Base-by-base conservation (phyloP, 768 basidiomycete genomes). In the Phanerodontia chrysosporium region DNA sequence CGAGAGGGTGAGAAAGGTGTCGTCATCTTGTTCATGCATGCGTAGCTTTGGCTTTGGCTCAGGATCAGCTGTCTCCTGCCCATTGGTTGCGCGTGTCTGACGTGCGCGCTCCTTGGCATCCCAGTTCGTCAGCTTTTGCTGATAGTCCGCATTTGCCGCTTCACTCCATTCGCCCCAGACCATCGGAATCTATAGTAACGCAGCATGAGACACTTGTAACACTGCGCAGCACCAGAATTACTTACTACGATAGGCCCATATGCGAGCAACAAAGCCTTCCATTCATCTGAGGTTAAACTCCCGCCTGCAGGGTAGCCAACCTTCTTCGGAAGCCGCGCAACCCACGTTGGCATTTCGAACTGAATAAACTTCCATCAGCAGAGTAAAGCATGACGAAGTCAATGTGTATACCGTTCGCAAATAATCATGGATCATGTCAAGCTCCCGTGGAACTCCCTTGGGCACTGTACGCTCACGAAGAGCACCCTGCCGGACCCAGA, bases 291-390 rank as follows among this genome's bases (percentile, higher is more conserved):
- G 1, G 57, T 65, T 3, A 70, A 62, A 6, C 52, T 61, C 9
- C 69, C 69, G 4, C 67, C 69, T 8, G 67, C 63, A 9, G 69
- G 62, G 27, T 63, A 58, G 0, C 69, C 69, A 14, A 70, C 64
- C 13, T 64, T 36, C 0, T 29, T 44, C 1, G 69, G 67, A 1
- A 69, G 49, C 0, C 62, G 55, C 0, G 52, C 66, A 5, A 66
- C 58, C 66, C 66, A 67, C 7, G 48, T 16, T 2, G 68, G 67
- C 49, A 66, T 58, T 42, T 69, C 66, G 24, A 66, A 52, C 65
- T 67, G 8, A 22, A 13, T 24, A 25, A 45, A 14, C 5, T 7
- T 35, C 32, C 14, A 14, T 35, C 45, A 29, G 27, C n/a, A 21
- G 22, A 8, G 25, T 29, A 42, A 10, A 22, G 16, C 24, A 32